phyloP scores from a whole-genome alignment of 2,329 filamentous ascomycete genomes.

The Stagonosporopsis vannaccii region DNA sequence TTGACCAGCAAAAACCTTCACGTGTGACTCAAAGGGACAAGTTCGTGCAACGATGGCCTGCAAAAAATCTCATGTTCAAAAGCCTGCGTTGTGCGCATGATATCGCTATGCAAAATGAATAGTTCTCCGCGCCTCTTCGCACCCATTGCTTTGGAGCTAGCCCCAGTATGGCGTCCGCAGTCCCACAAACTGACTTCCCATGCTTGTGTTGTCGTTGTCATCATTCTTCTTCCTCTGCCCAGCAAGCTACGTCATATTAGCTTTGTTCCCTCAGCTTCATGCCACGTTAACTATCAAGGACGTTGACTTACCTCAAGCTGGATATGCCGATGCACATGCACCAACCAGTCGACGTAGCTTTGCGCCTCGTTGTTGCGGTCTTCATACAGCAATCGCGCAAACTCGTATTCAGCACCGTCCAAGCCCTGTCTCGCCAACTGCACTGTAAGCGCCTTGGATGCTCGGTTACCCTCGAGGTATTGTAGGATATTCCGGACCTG shows the following conservation, averaged over 20 bases:
- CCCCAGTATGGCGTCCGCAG: conserved; percentile 52
- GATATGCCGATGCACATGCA: conserved; percentile 91
- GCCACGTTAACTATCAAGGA: conserved; percentile 9
- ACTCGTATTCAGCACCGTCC: conserved; percentile 96
- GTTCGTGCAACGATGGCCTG: neutral
- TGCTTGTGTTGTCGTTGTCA: conserved; percentile 54
- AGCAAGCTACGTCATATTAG: conserved; percentile 52
- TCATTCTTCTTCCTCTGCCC: conserved; percentile 75
- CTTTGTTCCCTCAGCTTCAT: neutral
- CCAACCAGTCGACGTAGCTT: conserved; percentile 98
- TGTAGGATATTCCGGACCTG: conserved; percentile 94
- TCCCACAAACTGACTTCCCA: conserved; percentile 45
- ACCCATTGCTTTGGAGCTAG: conserved; percentile 14
- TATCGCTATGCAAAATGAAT: conserved; percentile 6
- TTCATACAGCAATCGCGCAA: conserved; percentile 88
- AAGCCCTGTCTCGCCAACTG: conserved; percentile 92
- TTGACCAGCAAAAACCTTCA: neutral
- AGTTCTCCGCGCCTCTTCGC: neutral
- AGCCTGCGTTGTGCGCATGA: neutral
- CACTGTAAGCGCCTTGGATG: conserved; percentile 85
- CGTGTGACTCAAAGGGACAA: neutral
- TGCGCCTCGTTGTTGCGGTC: conserved; percentile 98
- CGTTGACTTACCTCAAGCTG: conserved; percentile 72
- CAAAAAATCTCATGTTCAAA: neutral
- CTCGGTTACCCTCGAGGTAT: conserved; percentile 80